Evolutionary conservation across 441 rosid species (phyloP).

Genomic region (Cnidoscolus chayamansa): DNA sequence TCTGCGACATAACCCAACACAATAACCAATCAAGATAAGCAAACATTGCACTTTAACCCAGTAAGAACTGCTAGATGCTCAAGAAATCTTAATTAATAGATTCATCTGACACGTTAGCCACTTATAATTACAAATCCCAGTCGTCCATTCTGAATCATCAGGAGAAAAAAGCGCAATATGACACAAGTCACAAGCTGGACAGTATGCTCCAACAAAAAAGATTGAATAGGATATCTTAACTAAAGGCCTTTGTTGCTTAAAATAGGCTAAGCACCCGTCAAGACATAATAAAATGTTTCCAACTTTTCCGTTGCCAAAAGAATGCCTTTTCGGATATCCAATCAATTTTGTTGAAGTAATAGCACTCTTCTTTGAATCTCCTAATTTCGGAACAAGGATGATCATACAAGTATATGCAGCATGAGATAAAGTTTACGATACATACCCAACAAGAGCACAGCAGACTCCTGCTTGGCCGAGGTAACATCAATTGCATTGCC

Average conservation of each 20-base stretch:
- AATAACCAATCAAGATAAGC: neutral
- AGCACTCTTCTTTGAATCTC: neutral
- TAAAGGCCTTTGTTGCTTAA: neutral
- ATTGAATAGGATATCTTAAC: neutral
- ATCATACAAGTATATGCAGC: neutral
- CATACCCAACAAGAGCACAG: constrained; percentile 96
- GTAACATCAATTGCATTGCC: constrained; percentile 52
- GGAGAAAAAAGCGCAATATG: neutral
- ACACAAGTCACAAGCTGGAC: neutral
- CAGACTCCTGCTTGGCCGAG: constrained; percentile 97
- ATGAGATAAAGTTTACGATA: constrained; percentile 7
- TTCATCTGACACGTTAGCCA: too few species aligned
- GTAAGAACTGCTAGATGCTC: neutral
- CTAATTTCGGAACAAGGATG: neutral
- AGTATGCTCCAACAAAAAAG: neutral
- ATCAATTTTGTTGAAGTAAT: neutral
- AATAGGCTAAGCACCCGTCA: neutral
- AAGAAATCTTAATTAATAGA: too few species aligned
- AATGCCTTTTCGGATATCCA: neutral
- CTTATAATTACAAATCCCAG: neutral
- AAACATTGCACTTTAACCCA: neutral
- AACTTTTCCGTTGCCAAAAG: neutral
- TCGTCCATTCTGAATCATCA: neutral
- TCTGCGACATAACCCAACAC: constrained; percentile 36
- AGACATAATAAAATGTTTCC: too few species aligned